Evolutionary conservation across 129 eudicot species (phyloP).

Genomic region (Scalesia atractyloides): DNA sequence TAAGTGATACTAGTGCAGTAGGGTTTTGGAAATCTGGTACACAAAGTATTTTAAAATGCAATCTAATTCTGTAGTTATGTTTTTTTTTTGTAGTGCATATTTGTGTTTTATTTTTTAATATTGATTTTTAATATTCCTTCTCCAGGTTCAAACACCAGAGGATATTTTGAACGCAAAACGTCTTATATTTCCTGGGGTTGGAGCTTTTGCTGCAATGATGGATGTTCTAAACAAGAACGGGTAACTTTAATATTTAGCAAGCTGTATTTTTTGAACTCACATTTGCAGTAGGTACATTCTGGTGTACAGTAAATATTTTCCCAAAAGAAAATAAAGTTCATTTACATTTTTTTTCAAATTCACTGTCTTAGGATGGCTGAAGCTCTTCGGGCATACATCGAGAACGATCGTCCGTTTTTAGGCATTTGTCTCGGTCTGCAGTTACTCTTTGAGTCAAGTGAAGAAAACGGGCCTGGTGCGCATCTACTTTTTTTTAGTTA

Average conservation of each 20-base stretch:
- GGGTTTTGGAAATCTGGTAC: too few species aligned
- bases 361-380: conserved; percentile 72
- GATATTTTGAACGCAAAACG: conserved; percentile 83
- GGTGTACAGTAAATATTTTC: background rate
- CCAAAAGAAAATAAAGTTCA: background rate
- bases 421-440: conserved; percentile 96
- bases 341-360: background rate
- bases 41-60: too few species aligned
- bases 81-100: too few species aligned
- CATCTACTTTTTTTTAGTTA: background rate
- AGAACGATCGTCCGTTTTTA: conserved; percentile 86
- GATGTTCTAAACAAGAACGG: conserved; percentile 50
- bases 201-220: conserved; percentile 95
- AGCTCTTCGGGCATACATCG: conserved; percentile 75
- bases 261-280: too few species aligned
- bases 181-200: conserved; percentile 90
- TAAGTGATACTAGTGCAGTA: too few species aligned
- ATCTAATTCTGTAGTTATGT: too few species aligned
- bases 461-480: conserved; percentile 86
- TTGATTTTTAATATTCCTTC: too few species aligned
- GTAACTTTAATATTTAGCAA: too few species aligned
- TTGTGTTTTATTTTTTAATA: too few species aligned
- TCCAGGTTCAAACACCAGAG: conserved; percentile 78
- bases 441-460: conserved; percentile 88
- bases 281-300: too few species aligned